Evolutionary conservation across 2,329 filamentous ascomycete genomes (phyloP).

Genomic region (Endoconidiophora laricicola): DNA sequence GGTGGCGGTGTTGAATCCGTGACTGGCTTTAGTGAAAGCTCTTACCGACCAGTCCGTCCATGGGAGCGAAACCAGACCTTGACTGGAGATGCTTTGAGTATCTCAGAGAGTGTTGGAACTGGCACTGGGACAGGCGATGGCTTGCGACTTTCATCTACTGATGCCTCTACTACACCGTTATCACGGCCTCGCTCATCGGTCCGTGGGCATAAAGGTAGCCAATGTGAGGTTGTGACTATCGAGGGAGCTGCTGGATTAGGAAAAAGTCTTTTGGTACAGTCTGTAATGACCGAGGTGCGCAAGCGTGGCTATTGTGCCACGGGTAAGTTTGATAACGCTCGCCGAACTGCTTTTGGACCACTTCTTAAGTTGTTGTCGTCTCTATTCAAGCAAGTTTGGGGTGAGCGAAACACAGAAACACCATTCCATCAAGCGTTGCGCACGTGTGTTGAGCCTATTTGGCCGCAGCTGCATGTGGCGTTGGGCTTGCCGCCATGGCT

Average conservation of each 20-base stretch:
- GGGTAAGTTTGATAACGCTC: slow-evolving; percentile 47
- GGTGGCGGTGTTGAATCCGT: slow-evolving; percentile 1
- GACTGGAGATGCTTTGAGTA: slow-evolving; percentile 30
- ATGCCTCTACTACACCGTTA: slow-evolving; percentile 3
- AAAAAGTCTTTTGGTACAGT: slow-evolving; percentile 48
- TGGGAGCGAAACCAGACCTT: slow-evolving; percentile 38
- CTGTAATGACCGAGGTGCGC: slow-evolving; percentile 42
- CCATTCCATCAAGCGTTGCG: slow-evolving; percentile 44
- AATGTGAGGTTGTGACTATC: slow-evolving; percentile 46
- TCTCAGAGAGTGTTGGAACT: slow-evolving; percentile 25
- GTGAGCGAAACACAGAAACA: slow-evolving; percentile 48
- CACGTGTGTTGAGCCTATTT: slow-evolving; percentile 45
- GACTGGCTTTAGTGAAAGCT: slow-evolving; percentile 5
- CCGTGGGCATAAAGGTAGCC: slow-evolving; percentile 43
- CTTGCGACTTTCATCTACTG: slow-evolving; percentile 2
- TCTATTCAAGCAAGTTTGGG: slow-evolving; percentile 50
- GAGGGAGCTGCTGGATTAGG: slow-evolving; percentile 47
- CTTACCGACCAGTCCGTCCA: slow-evolving; percentile 21
- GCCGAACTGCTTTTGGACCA: slow-evolving; percentile 44
- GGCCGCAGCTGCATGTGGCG: slow-evolving; percentile 45
- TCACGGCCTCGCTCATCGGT: slow-evolving; percentile 37
- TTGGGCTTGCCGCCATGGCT: slow-evolving; percentile 55
- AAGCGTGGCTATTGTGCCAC: slow-evolving; percentile 48
- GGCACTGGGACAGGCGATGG: slow-evolving; percentile 20
- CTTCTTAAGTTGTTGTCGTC: slow-evolving; percentile 48